Evolutionary conservation across 345 rosid genomes (phyloP), one percentile per base, ranked within the genome.

Genomic region (Kernera saxatilis): DNA sequence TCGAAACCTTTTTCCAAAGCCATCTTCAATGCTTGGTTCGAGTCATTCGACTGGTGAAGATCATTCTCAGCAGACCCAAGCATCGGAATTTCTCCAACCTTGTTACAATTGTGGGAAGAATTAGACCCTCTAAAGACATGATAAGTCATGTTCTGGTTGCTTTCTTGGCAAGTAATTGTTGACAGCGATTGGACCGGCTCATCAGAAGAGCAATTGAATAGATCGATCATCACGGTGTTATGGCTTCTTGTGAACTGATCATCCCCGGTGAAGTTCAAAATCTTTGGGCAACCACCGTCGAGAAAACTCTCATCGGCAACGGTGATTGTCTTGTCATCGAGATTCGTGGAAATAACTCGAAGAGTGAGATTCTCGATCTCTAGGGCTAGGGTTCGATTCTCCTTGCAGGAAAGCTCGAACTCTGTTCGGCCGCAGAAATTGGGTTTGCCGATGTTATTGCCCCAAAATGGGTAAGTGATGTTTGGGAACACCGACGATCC

Each of bases 401-500:
- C 44, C 33, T 22, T 6, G 57, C 90, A 85, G 0, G 3, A 26
- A 21, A 90, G 81, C 44, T 77, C 0, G 65, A 84, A 90, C 0
- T 29, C 58, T 17, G 6, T 1, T 3, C 8, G 72, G 4, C 92
- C 90, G 9, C 92, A 90, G 14, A 26, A 41, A 0, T 4, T 3
- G 2, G 75, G 72, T 33, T 83, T 75, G 0, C 4, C 1, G 21
- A 26, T 29, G 26, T 2, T 6, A 1, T 6, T 0, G 0, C 88
- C 80, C 89, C 84, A 85, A 39, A 88, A 88, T 18, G 92, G 97
- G 57, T 86, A 88, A 0, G 67, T 14, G 10, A 37, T 54, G 58
- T 59, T 68, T 0, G 56, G 8, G 15, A 9, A 19, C 1, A 71
- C 1, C 21, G 8, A 2, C 4, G 46, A 1, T 30, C 5, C 3